Base-by-base conservation (phyloP, 306 rosid species). In the Pterocarpus macrocarpus region DNA sequence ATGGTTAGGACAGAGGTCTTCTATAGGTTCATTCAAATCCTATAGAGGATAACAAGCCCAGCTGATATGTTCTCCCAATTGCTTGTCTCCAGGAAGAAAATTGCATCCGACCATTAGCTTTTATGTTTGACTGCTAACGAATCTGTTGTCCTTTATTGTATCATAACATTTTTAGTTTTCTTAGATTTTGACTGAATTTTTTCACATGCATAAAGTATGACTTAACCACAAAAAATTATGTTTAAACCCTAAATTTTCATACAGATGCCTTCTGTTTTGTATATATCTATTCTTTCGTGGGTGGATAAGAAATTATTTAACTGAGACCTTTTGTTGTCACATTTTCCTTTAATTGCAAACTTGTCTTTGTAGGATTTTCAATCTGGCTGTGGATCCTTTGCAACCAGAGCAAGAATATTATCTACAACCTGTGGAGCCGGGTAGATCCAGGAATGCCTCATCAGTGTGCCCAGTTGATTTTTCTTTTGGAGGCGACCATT, bases 371-470 rank as follows among this genome's bases (percentile, higher is more conserved):
- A 95, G 99, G 90, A 79, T 95, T 63, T 95, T 90, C 86, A 91
- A 95, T 88, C 81, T 95, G 88, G 91, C 99, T 45, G 66, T 86
- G 68, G 92, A 93, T 89, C 85, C 84, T 69, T 76, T 87, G 84
- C 91, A 90, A 85, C 97, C 98, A 76, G 99, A 95, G 90, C 99
- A 95, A 83, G 99, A 92, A 77, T 95, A 91, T 80, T 95, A 89
- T 86, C 88, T 95, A 71, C 99, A 95, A 88, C 94, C 99, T 50
- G 80, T 86, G 36, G 90, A 87, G 85, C 90, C 89, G 52, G 97
- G 97, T 77, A 87, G 88, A 86, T 91, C 90, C 44, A 90, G 88
- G 85, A 91, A 69, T 86, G 97, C 98, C 75, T 85, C 99, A 69
- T 93, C 98, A 74, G 84, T 93, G 83, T 92, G 97, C 81, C 96